Evolutionary conservation across 139 green algal genomes (phyloP), one percentile per base, ranked within the genome.

Genomic region (Marvania coccoides): DNA sequence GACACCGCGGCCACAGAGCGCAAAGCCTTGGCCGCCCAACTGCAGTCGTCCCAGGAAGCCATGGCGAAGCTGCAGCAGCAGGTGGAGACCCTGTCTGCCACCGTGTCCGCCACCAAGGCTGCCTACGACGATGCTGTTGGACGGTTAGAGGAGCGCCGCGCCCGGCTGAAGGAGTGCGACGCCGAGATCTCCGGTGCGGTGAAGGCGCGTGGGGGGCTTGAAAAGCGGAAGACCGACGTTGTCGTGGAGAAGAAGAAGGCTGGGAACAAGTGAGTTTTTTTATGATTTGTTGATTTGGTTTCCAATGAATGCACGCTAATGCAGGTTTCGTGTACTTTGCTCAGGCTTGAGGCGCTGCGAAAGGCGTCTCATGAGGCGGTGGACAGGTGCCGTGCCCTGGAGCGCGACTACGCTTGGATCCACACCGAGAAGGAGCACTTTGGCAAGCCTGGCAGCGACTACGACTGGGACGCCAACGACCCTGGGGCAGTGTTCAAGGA

Each of bases 371-470:
- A 15, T 3, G 65, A 81, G 9, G 61, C 61, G 10, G 51, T 45
- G 4, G 68, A 78, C 6, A 33, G 39, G n/a, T 61, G 45, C 35
- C 51, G 47, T 34, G 40, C 48, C 14, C 74, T 88, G 40, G 63
- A 88, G 63, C 59, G 81, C 59, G 81, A 95, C 57, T 78, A 88
- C 63, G 70, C 75, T 4, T 97, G 91, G 91, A 91, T 95, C 29
- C 53, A 42, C 0, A 58, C 33, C 2, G 91, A 97, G 66, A 79
- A 83, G 62, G 31, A 58, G 10, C 61, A 81, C 62, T 95, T 95
- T 73, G 86, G 88, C 36, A 35, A 66, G 60, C 31, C 70, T 1
- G 84, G 86, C 34, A 78, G 75, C 9, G 91, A 95, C 75, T 97
- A 95, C 57, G 84, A 93, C 72, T 95, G 80, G 70, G 55, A 80